Conservation (phyloP, 495 filamentous ascomycete genomes). For the Mycothermus thermophilus region DNA sequence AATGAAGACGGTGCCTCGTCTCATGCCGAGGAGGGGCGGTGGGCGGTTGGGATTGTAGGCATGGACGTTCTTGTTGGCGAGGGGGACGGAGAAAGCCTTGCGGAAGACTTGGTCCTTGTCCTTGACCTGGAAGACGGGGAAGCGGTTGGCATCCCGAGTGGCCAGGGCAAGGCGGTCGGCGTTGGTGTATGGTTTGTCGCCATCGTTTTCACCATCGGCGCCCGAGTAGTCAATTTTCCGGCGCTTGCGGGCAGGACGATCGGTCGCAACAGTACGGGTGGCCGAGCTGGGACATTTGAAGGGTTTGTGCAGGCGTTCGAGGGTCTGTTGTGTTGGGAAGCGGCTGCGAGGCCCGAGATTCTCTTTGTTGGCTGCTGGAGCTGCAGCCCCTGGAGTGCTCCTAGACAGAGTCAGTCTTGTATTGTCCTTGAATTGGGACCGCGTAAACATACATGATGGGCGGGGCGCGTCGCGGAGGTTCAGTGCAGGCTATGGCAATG, state of each 20-base stretch:
- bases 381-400: constrained; percentile 12
- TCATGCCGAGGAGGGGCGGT: constrained; percentile 74
- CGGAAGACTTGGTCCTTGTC: constrained; percentile 74
- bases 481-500: no score
- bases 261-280: constrained; percentile 52
- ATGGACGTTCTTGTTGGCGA: constrained; percentile 63
- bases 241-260: constrained; percentile 73
- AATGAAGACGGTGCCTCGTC: constrained; percentile 71
- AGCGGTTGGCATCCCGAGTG: constrained; percentile 78
- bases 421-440: no score
- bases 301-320: constrained; percentile 65
- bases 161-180: constrained; percentile 76
- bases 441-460: no score
- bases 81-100: constrained; percentile 69
- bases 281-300: constrained; percentile 90
- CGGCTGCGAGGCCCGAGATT: constrained; percentile 19
- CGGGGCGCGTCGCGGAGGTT: no score
- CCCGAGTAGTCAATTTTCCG: constrained; percentile 82
- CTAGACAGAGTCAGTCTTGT: constrained; percentile 48
- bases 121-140: constrained; percentile 77
- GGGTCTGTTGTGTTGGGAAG: constrained; percentile 30
- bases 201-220: constrained; percentile 58
- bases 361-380: constrained; percentile 17
- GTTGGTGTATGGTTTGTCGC: constrained; percentile 75
- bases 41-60: constrained; percentile 65